Base-by-base conservation (phyloP, 805 yeast species). In the Blastobotrys peoriensis region DNA sequence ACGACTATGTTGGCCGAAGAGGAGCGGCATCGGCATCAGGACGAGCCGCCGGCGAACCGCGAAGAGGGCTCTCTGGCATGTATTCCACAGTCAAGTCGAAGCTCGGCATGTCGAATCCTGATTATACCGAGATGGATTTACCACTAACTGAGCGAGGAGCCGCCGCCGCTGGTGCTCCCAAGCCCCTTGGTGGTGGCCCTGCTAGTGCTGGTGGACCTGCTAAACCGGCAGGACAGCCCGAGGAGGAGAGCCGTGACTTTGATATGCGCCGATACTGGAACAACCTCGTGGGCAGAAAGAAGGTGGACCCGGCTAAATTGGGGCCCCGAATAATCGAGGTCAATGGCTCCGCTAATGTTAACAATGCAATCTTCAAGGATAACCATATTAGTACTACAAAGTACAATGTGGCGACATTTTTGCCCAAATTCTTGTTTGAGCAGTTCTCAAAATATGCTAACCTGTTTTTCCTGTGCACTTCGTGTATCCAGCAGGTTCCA, bases 401-500 rank as follows among this genome's bases (percentile, higher is more conserved):
- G 62, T 93, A 94, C 69, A 94, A 93, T 61, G 65, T 80, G 47
- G 95, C 93, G 19, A 94, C 98, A 0, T 93, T 93, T 57, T 52
- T 93, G 40, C 98, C 98, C 18, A 94, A 94, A 65, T 93, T 93
- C 60, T 66, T 93, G 51, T 87, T 88, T 57, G 98, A 93, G 68
- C 98, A 93, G 65, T 94, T 93, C 65, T 86, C 96, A 50, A 93
- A 91, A 65, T 94, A 93, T 62, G 97, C 99, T 8, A 93, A 93
- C 61, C 69, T 93, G 63, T 93, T 93, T 67, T 93, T 93, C 63
- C 68, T 93, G 42, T 86, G 86, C 68, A 93, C 99, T 0, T 84
- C 97, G 1, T 73, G 78, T 33, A 91, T 93, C 55, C 99, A 93
- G 68, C 99, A 93, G 63, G 98, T 93, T 9, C 99, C 99, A 3